A percentile compares a stretch with the other conserved stretches of the same genome.
These are phyloP conservation scores for Glonium stellatum DNA, from an alignment of 495 filamentous ascomycete genomes.

Conservation along the genomic window DNA sequence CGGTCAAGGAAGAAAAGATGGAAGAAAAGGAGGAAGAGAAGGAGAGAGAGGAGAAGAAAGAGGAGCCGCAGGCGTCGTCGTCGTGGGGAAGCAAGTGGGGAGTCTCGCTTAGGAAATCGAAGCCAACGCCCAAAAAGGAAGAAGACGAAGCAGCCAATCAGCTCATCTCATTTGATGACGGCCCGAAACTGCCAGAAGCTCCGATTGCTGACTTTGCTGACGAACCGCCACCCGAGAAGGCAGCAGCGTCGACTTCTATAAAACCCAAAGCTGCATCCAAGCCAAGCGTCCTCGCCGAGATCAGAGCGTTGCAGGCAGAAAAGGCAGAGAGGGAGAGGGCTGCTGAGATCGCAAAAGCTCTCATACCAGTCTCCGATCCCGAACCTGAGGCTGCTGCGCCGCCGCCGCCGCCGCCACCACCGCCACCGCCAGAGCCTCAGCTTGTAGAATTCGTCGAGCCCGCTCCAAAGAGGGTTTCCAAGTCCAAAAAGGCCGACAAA, in stretches of 20 bases:
- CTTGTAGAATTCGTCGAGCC: slow-evolving; percentile 28
- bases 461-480: slow-evolving; percentile 23
- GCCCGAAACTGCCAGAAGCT: slow-evolving; percentile 28
- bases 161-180: slow-evolving; percentile 16
- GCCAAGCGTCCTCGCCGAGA: slow-evolving; percentile 25
- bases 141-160: slow-evolving; percentile 23
- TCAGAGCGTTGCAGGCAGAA: slow-evolving; percentile 32
- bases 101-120: slow-evolving; percentile 25
- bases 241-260: slow-evolving; percentile 18
- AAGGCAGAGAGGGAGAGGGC: slow-evolving; percentile 16
- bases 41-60: slow-evolving; percentile 2
- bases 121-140: slow-evolving; percentile 5
- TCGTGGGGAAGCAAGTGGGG: slow-evolving; percentile 24
- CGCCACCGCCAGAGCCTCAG: slow-evolving; percentile 20
- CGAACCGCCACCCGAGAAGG: slow-evolving; percentile 15
- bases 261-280: slow-evolving; percentile 6
- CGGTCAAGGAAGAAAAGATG: slow-evolving; percentile 4
- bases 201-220: slow-evolving; percentile 16
- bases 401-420: slow-evolving; percentile 22
- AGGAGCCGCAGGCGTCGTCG: too few relatives aligned
- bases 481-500: slow-evolving; percentile 21
- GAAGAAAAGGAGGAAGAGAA: slow-evolving; percentile 2
- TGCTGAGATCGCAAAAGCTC: neutral
- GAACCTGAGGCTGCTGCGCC: slow-evolving; percentile 19
- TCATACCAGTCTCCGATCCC: slow-evolving; percentile 16